phyloP scores from a whole-genome alignment of 371 early-diverging fungal genomes.

The Funneliformis caledonium region DNA sequence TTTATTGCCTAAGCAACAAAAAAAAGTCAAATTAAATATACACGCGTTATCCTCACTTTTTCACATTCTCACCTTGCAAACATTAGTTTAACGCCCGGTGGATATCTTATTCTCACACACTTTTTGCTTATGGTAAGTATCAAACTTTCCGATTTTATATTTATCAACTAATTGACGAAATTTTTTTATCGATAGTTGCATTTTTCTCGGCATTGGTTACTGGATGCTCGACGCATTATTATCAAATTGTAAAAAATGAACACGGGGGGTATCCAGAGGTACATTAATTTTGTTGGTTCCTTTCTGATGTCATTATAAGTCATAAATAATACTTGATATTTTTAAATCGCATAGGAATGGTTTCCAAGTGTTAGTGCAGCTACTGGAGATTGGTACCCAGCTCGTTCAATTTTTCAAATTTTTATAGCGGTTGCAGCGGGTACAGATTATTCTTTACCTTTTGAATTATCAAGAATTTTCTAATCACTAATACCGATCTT shows the following conservation, averaged over 20 bases:
- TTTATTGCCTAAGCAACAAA: neutral
- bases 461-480: neutral
- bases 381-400: conserved; percentile 84
- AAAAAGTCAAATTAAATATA: neutral
- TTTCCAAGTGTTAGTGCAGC: conserved; percentile 85
- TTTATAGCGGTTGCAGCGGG: conserved; percentile 74
- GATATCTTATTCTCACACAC: conserved; percentile 67
- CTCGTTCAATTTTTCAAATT: conserved; percentile 77
- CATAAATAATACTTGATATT: neutral
- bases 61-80: too few relatives aligned
- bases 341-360: conserved; percentile 65
- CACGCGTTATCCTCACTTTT: neutral
- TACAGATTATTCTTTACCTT: conserved; percentile 21
- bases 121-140: conserved; percentile 65
- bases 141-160: neutral
- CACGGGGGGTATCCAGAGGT: conserved; percentile 79
- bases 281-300: conserved; percentile 7
- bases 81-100: conserved; percentile 63
- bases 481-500: neutral
- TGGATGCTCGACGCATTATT: conserved; percentile 74
- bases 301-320: neutral
- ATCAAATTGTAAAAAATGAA: conserved; percentile 81
- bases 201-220: conserved; percentile 71
- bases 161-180: neutral
- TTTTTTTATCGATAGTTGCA: conserved; percentile 56